Percentiles rank a stretch among this genome's conserved stretches.
phyloP scores from a whole-genome alignment of 257 asterid species.

The Linderniella brevidens region DNA sequence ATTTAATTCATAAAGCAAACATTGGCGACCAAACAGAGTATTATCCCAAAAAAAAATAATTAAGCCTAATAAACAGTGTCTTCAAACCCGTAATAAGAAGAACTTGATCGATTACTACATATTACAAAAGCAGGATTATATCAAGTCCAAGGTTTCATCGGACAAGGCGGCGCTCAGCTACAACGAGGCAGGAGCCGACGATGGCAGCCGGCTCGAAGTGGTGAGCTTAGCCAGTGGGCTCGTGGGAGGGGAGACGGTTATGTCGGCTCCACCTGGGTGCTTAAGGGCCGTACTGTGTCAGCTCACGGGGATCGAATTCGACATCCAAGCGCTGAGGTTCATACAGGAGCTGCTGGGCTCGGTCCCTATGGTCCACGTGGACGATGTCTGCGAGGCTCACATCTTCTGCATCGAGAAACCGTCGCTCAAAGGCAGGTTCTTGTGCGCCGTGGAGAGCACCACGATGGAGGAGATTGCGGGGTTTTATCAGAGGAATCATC shows the following conservation, averaged over 20 bases:
- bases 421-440: slow-evolving; percentile 26
- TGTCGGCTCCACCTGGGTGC: slow-evolving; percentile 17
- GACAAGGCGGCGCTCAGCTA: slow-evolving; percentile 39
- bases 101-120: no score
- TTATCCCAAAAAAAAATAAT: no score
- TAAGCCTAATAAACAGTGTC: no score
- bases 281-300: slow-evolving; percentile 13
- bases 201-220: slow-evolving; percentile 23
- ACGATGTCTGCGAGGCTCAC: slow-evolving; percentile 40
- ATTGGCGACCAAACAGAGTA: no score
- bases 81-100: no score
- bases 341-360: slow-evolving; percentile 38
- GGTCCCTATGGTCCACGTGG: slow-evolving; percentile 36
- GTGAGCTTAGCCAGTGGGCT: slow-evolving; percentile 41
- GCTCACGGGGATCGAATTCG: slow-evolving; percentile 4
- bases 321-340: slow-evolving; percentile 16
- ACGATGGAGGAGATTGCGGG: slow-evolving; percentile 33
- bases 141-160: slow-evolving; percentile 30
- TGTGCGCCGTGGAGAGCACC: slow-evolving; percentile 27
- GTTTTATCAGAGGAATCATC: slow-evolving; percentile 13
- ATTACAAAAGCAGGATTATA: slow-evolving; percentile 20
- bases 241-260: slow-evolving; percentile 44
- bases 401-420: slow-evolving; percentile 24
- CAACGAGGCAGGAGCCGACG: slow-evolving; percentile 9
- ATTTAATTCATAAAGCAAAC: no score